Conservation (phyloP, 805 yeast species). For the Candida suzukii region DNA sequence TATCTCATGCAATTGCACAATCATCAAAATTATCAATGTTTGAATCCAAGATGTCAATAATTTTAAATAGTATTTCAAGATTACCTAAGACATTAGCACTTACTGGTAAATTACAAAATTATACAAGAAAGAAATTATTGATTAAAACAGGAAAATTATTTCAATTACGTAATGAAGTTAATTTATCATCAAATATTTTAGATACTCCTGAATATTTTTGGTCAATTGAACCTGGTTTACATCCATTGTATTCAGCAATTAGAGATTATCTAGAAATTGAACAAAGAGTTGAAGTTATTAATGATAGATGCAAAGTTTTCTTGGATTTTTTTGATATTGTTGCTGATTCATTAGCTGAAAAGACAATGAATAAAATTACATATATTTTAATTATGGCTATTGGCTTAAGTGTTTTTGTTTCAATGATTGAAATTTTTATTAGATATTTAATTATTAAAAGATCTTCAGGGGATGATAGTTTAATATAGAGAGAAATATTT, state of each 20-base stretch:
- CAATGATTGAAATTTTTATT: slow-evolving; percentile 61
- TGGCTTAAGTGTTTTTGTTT: slow-evolving; percentile 69
- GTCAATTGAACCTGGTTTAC: slow-evolving; percentile 92
- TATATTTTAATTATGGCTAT: slow-evolving; percentile 83
- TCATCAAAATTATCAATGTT: slow-evolving; percentile 86
- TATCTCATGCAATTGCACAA: slow-evolving; percentile 96
- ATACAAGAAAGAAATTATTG: slow-evolving; percentile 75
- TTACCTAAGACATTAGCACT: slow-evolving; percentile 86
- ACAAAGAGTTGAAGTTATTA: slow-evolving; percentile 87
- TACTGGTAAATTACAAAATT: slow-evolving; percentile 74
- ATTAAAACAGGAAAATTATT: slow-evolving; percentile 87
- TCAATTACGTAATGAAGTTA: slow-evolving; percentile 88
- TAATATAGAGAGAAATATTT: too few species aligned
- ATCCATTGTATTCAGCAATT: slow-evolving; percentile 84
- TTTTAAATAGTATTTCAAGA: slow-evolving; percentile 77
- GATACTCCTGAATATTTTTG: slow-evolving; percentile 97
- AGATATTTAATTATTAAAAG: slow-evolving; percentile 43
- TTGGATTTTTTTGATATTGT: slow-evolving; percentile 89
- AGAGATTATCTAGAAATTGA: slow-evolving; percentile 92
- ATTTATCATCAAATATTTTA: slow-evolving; percentile 78
- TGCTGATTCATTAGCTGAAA: slow-evolving; percentile 90
- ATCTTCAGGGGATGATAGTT: background rate
- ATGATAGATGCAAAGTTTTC: slow-evolving; percentile 90
- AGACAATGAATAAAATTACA: slow-evolving; percentile 85
- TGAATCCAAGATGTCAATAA: slow-evolving; percentile 84